Evolutionary conservation across 345 rosid species (phyloP).

Genomic region (Kandelia obovata): DNA sequence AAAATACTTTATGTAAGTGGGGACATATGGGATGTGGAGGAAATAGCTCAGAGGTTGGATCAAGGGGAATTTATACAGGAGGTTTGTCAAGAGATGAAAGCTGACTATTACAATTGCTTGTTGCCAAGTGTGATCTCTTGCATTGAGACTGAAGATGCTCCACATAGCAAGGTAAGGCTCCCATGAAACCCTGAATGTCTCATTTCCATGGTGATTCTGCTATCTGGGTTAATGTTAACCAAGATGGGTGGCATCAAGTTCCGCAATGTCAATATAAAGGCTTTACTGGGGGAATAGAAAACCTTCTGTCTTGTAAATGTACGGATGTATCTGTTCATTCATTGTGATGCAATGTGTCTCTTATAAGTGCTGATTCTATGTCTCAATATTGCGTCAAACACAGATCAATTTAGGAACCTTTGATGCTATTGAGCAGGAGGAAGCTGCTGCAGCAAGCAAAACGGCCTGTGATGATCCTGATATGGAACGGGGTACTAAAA

Average conservation of each 20-base stretch:
- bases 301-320: too few species aligned
- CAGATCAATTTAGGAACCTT: too few species aligned
- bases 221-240: background rate
- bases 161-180: background rate
- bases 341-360: too few species aligned
- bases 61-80: background rate
- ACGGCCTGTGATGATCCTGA: background rate
- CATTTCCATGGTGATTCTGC: too few species aligned
- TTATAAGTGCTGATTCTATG: too few species aligned
- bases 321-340: too few species aligned
- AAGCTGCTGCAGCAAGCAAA: background rate
- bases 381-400: too few species aligned
- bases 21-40: background rate
- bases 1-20: background rate
- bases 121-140: background rate
- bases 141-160: background rate
- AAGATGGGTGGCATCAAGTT: too few species aligned
- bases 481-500: background rate
- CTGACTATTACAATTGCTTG: background rate
- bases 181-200: background rate
- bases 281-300: too few species aligned
- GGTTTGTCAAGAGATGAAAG: too few species aligned
- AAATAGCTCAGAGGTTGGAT: background rate
- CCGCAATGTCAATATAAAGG: too few species aligned
- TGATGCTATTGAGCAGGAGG: too few species aligned